Percentiles rank a stretch among this genome's conserved stretches.
phyloP scores from a whole-genome alignment of 257 asterid species.

The Capsicum rhomboideum region DNA sequence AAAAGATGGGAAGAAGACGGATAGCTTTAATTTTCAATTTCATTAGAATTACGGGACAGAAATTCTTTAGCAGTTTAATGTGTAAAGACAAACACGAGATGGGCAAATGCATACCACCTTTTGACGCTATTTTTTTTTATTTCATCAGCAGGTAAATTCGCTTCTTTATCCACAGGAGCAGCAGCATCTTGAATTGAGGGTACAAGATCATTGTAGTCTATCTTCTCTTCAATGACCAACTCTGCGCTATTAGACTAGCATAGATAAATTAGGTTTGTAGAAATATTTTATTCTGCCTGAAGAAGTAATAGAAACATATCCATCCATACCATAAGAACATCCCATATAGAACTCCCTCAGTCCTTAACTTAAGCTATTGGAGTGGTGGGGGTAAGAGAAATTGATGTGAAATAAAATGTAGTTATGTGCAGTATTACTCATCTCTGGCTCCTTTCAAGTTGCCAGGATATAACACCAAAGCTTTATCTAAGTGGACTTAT shows the following conservation, averaged over 20 bases:
- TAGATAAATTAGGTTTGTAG: neutral
- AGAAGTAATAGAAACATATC: neutral
- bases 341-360: neutral
- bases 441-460: neutral
- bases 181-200: slow-evolving; percentile 35
- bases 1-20: neutral
- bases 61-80: neutral
- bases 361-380: neutral
- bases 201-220: slow-evolving; percentile 87
- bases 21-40: neutral
- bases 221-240: slow-evolving; percentile 63
- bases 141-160: slow-evolving; percentile 10
- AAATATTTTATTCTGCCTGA: neutral
- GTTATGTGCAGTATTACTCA: neutral
- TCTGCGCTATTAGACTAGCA: slow-evolving; percentile 55
- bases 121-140: slow-evolving; percentile 19
- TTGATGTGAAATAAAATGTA: neutral
- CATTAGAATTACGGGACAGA: neutral
- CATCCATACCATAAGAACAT: neutral
- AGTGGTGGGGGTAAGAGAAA: neutral
- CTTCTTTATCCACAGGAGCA: slow-evolving; percentile 21
- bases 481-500: neutral
- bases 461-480: neutral
- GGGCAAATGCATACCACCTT: slow-evolving; percentile 28
- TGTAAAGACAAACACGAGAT: neutral